phyloP scores from a whole-genome alignment of 495 filamentous ascomycete species.

The Sporormia fimetaria region DNA sequence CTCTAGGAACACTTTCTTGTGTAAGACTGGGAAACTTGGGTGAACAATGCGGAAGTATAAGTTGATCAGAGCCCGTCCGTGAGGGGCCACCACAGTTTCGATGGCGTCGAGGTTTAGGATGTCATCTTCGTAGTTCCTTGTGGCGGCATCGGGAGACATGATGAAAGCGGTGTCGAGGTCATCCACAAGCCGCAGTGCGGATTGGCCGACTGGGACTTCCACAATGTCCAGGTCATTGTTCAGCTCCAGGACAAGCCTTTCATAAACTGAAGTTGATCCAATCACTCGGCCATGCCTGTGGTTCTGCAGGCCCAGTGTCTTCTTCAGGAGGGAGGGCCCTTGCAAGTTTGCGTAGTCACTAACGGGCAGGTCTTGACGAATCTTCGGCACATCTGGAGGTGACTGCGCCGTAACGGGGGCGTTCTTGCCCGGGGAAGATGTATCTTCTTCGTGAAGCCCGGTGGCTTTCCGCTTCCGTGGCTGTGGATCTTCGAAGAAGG shows the following conservation, averaged over 20 bases:
- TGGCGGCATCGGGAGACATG: constrained; percentile 52
- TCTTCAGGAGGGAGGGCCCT: constrained; percentile 28
- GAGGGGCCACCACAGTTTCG: constrained; percentile 65
- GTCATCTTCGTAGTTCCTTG: constrained; percentile 46
- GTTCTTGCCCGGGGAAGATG: constrained; percentile 1
- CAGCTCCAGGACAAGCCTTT: constrained; percentile 54
- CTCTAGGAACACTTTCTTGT: constrained; percentile 74
- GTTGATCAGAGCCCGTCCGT: constrained; percentile 65
- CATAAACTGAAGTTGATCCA: constrained; percentile 48
- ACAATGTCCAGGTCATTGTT: constrained; percentile 54
- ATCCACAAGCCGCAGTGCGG: constrained; percentile 62
- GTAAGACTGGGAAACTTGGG: constrained; percentile 74
- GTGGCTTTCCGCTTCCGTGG: constrained; percentile 22
- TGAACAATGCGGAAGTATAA: constrained; percentile 78
- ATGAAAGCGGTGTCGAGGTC: constrained; percentile 61
- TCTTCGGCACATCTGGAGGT: constrained; percentile 2
- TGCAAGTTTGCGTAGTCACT: constrained; percentile 29
- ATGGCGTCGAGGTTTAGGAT: constrained; percentile 61
- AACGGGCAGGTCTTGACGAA: constrained; percentile 18
- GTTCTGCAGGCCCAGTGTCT: constrained; percentile 30
- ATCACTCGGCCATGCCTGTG: constrained; percentile 29
- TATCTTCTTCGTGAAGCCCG: constrained; percentile 18
- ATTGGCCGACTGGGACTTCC: constrained; percentile 49
- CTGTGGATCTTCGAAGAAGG: constrained; percentile 21
- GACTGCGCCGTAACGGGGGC: background rate